A percentile compares a stretch with the other conserved stretches of the same genome.
phyloP scores from a whole-genome alignment of 805 yeast species.

The Scheffersomyces ergatensis region DNA sequence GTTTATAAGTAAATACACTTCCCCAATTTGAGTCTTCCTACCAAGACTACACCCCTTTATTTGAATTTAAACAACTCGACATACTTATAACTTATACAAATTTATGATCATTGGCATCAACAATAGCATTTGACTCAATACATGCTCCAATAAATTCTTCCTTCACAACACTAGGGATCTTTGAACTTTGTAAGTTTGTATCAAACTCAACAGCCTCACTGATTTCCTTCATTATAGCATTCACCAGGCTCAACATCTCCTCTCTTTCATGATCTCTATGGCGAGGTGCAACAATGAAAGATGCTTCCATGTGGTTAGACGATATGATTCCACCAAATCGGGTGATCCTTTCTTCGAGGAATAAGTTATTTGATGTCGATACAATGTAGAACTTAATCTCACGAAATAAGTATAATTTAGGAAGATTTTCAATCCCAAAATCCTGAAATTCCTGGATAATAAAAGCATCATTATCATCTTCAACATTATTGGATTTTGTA shows the following conservation, averaged over 20 bases:
- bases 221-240: slow-evolving; percentile 13
- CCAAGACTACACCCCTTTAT: too few species aligned
- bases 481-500: slow-evolving; percentile 1
- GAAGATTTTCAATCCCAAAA: slow-evolving; percentile 9
- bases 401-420: slow-evolving; percentile 31
- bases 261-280: not conserved
- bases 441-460: too few species aligned
- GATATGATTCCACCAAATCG: slow-evolving; percentile 45
- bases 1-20: too few species aligned
- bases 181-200: slow-evolving; percentile 7
- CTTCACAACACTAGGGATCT: slow-evolving; percentile 34
- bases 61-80: too few species aligned
- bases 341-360: slow-evolving; percentile 25
- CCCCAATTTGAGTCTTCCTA: too few species aligned
- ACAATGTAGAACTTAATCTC: slow-evolving; percentile 32
- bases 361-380: not conserved
- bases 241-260: slow-evolving; percentile 5
- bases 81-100: slow-evolving; percentile 5
- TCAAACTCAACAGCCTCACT: slow-evolving; percentile 11
- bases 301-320: slow-evolving; percentile 2
- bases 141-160: slow-evolving; percentile 30
- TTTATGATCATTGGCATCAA: slow-evolving; percentile 29
- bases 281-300: slow-evolving; percentile 10
- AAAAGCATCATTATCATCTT: too few species aligned
- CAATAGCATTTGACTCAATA: slow-evolving; percentile 18